Percentiles rank a stretch among this genome's conserved stretches.
Evolutionary conservation across 2,329 filamentous ascomycete genomes (phyloP).

Genomic region (Lachnellula subtilissima): DNA sequence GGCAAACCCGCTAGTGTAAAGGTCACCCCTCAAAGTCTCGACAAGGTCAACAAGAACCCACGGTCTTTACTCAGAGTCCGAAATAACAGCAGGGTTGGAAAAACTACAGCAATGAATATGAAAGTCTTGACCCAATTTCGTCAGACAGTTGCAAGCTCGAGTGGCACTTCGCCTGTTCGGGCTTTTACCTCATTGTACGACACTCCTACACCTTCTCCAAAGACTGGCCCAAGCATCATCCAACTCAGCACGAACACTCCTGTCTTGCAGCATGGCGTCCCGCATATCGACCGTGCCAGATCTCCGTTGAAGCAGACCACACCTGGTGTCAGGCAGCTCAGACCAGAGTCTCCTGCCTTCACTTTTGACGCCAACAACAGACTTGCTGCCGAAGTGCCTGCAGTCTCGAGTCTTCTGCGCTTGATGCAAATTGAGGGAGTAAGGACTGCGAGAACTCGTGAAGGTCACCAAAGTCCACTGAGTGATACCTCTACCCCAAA

Average conservation of each 20-base stretch:
- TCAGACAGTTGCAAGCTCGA: neutral
- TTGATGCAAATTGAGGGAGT: neutral
- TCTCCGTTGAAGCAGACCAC: neutral
- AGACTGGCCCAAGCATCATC: neutral
- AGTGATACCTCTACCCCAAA: neutral
- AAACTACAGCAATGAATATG: neutral
- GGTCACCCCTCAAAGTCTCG: neutral
- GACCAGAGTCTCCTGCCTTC: neutral
- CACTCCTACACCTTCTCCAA: neutral
- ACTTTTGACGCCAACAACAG: neutral
- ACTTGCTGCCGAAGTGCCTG: neutral
- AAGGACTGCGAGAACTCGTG: neutral
- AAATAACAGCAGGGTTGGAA: neutral
- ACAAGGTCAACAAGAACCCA: neutral
- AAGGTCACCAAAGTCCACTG: neutral
- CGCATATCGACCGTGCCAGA: neutral
- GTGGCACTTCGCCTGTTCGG: neutral
- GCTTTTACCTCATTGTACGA: neutral
- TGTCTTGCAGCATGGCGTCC: neutral
- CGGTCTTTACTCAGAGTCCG: neutral
- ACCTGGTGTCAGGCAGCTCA: neutral
- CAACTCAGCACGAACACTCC: neutral
- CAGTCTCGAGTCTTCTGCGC: neutral
- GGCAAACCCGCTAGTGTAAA: neutral
- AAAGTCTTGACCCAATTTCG: neutral